These are phyloP conservation scores for Raphanus raphanistrum DNA, from an alignment of 345 rosid genomes.

Conservation along the genomic window DNA sequence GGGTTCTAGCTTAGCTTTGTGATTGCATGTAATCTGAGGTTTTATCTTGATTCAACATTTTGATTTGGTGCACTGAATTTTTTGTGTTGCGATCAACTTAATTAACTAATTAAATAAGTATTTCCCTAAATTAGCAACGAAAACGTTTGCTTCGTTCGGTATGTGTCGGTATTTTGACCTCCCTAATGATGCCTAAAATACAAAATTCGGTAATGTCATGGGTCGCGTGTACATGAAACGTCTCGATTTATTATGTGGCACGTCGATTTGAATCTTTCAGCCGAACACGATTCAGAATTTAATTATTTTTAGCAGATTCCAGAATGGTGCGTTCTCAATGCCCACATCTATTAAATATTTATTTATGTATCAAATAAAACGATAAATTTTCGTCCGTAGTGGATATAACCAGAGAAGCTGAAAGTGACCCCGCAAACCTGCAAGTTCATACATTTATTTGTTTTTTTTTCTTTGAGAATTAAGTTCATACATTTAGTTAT, in stretches of 20 bases:
- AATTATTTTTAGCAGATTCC: background rate
- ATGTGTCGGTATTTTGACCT: constrained; percentile 22
- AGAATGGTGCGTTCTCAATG: constrained; percentile 1
- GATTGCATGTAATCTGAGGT: too few species aligned
- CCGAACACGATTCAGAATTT: constrained; percentile 26
- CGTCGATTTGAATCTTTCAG: constrained; percentile 22
- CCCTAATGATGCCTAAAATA: constrained; percentile 15
- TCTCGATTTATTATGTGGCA: constrained; percentile 20
- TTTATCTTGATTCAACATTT: too few species aligned
- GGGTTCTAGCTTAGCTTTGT: background rate
- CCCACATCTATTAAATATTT: background rate
- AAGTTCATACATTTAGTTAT: background rate
- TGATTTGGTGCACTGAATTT: background rate
- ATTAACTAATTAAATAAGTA: background rate
- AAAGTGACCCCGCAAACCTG: background rate
- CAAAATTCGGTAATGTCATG: constrained; percentile 11
- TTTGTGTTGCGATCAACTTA: background rate
- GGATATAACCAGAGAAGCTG: background rate
- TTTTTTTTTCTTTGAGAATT: too few species aligned
- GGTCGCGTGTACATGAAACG: constrained; percentile 26
- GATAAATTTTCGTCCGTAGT: background rate
- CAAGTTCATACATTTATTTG: background rate
- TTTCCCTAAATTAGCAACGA: constrained; percentile 1
- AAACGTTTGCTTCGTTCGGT: constrained; percentile 28
- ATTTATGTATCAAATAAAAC: background rate